These are phyloP conservation scores for Plasmodium inui DNA, from an alignment of 169 alveolate genomes.

Conservation along the genomic window DNA sequence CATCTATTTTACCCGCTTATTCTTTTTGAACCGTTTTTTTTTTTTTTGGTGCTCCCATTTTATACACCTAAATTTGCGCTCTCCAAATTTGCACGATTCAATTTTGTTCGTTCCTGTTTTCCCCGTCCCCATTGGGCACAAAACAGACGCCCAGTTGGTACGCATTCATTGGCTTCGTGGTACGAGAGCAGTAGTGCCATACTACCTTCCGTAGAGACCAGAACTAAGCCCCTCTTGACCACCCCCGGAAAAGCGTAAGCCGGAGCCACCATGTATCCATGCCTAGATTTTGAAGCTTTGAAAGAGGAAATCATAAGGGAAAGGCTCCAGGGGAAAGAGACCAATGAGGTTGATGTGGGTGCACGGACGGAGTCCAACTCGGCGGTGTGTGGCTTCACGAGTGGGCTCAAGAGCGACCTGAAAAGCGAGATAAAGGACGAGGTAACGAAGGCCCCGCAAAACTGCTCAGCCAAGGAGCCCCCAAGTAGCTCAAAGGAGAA, in stretches of 20 bases:
- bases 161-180: not conserved
- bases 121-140: not conserved
- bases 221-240: not conserved
- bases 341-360: not conserved
- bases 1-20: not conserved
- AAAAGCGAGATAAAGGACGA: not conserved
- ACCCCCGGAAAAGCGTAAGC: not conserved
- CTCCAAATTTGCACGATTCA: too few relatives aligned
- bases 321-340: not conserved
- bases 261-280: constrained; percentile 7
- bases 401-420: not conserved
- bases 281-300: constrained; percentile 43
- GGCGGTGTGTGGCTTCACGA: not conserved
- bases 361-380: not conserved
- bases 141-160: not conserved
- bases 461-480: not conserved
- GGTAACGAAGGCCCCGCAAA: not conserved
- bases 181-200: not conserved
- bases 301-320: constrained; percentile 25
- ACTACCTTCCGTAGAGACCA: not conserved
- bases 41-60: not conserved
- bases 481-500: not conserved
- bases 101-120: not conserved
- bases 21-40: not conserved
- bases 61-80: not conserved